These are phyloP conservation scores for Rugonectria rugulosa DNA, from an alignment of 2,329 filamentous ascomycete species.

Conservation along the genomic window DNA sequence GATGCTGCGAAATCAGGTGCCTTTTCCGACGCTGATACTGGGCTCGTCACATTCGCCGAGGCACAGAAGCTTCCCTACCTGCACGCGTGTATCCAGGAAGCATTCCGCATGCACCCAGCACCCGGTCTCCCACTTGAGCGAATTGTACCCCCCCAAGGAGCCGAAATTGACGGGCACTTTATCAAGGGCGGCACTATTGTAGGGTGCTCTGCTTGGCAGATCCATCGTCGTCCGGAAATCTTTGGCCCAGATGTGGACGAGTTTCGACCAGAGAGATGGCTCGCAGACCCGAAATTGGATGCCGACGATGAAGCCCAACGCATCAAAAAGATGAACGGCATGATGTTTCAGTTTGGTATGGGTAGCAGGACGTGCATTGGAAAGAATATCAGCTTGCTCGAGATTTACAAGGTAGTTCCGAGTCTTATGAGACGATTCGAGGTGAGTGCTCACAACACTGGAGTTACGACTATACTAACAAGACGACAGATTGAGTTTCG, in stretches of 20 bases:
- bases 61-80: conserved; percentile 76
- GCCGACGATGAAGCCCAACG: conserved; percentile 53
- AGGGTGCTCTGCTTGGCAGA: conserved; percentile 77
- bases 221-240: conserved; percentile 72
- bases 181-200: conserved; percentile 77
- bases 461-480: neutral
- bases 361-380: conserved; percentile 75
- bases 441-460: neutral
- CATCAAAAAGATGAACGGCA: conserved; percentile 39
- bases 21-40: conserved; percentile 60
- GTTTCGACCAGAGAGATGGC: conserved; percentile 75
- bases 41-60: conserved; percentile 74
- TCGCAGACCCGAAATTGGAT: conserved; percentile 51
- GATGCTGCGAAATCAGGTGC: conserved; percentile 59
- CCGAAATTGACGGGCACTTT: conserved; percentile 67
- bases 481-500: conserved; percentile 58
- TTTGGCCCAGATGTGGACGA: conserved; percentile 73
- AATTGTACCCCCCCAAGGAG: conserved; percentile 70
- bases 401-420: conserved; percentile 70
- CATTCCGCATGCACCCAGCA: conserved; percentile 78
- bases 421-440: conserved; percentile 37
- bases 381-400: conserved; percentile 69
- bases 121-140: conserved; percentile 77
- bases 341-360: conserved; percentile 69
- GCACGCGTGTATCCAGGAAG: conserved; percentile 80